These are phyloP conservation scores for Puccinia horiana DNA, from an alignment of 1,284 basidiomycete species.

Conservation along the genomic window DNA sequence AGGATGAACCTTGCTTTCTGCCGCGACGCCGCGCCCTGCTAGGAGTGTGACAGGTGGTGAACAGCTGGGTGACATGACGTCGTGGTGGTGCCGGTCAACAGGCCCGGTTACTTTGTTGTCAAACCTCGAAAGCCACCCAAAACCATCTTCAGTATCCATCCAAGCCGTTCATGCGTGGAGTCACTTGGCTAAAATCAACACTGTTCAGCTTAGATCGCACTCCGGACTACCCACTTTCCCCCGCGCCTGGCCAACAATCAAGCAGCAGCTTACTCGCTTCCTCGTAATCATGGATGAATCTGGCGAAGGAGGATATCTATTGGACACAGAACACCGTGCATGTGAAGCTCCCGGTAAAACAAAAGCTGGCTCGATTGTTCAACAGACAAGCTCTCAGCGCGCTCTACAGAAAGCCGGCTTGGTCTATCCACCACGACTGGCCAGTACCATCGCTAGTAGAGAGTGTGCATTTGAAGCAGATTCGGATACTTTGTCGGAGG, in stretches of 20 bases:
- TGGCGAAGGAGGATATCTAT: neutral
- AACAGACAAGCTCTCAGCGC: neutral
- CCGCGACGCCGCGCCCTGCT: neutral
- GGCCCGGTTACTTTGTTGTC: neutral
- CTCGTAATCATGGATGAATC: neutral
- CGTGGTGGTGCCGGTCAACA: neutral
- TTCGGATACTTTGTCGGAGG: conserved; percentile 41
- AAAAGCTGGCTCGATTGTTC: neutral
- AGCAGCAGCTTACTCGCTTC: neutral
- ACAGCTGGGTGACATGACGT: neutral
- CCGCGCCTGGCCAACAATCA: neutral
- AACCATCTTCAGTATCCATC: neutral
- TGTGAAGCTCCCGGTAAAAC: neutral
- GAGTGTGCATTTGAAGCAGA: conserved; percentile 48
- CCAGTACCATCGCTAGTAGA: conserved; percentile 44
- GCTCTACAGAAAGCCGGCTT: conserved; percentile 3
- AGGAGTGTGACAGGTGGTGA: neutral
- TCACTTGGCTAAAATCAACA: neutral
- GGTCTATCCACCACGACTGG: conserved; percentile 38
- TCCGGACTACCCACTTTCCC: neutral
- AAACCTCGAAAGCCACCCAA: neutral
- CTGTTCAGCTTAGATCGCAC: neutral
- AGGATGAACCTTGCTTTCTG: too few relatives aligned
- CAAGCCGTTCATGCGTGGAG: conserved; percentile 8
- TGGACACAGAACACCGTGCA: neutral